Evolutionary conservation across 495 filamentous ascomycete species (phyloP).

Genomic region (Trypethelium eluteriae): DNA sequence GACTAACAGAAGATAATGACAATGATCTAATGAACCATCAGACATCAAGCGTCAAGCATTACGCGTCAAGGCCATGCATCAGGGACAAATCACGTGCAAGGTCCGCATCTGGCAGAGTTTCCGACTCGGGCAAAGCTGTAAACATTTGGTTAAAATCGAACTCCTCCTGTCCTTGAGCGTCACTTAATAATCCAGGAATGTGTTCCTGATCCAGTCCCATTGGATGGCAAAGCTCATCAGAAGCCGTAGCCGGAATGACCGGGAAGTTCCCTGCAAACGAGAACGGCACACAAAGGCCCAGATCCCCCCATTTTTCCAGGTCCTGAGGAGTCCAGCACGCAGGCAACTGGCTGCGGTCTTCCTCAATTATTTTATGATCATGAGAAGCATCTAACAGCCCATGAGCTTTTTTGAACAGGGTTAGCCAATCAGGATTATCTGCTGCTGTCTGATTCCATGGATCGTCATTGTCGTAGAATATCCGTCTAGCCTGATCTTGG

Average conservation of each 20-base stretch:
- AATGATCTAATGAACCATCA: neutral
- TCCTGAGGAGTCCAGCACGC: neutral
- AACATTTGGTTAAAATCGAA: slow-evolving; percentile 9
- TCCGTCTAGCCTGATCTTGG: slow-evolving; percentile 31
- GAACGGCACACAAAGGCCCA: neutral
- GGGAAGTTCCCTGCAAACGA: neutral
- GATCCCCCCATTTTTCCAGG: neutral
- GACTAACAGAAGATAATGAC: neutral
- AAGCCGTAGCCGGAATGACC: neutral
- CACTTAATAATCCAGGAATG: neutral
- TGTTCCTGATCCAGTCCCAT: neutral
- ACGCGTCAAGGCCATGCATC: neutral
- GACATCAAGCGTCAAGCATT: neutral
- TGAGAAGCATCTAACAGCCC: slow-evolving; percentile 15
- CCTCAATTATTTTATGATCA: neutral
- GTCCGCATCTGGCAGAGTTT: neutral
- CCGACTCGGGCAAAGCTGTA: neutral
- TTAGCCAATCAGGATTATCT: slow-evolving; percentile 39
- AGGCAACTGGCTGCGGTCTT: neutral
- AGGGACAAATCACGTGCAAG: neutral
- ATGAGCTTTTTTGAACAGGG: slow-evolving; percentile 37
- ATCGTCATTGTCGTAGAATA: slow-evolving; percentile 37
- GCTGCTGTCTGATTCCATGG: slow-evolving; percentile 39
- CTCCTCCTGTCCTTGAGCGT: neutral
- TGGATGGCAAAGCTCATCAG: neutral